Percentiles rank a stretch among this genome's conserved stretches.
Evolutionary conservation across 768 basidiomycete species (phyloP).

Genomic region (Tephrocybe rancida): DNA sequence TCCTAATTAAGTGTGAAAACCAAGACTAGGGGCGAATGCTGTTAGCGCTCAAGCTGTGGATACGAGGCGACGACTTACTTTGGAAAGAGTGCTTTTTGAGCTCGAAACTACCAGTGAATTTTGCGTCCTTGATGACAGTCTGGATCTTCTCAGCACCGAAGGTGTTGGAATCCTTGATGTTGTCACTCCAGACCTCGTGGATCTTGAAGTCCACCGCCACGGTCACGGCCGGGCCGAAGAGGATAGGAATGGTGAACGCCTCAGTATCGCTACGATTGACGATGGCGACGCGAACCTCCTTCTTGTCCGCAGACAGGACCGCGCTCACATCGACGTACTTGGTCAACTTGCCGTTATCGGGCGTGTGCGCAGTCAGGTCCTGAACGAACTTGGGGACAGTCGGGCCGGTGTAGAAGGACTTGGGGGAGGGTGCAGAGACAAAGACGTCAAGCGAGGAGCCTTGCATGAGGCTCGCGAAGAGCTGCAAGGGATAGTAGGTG

Average conservation of each 20-base stretch:
- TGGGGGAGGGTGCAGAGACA: conserved; percentile 29
- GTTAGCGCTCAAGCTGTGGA: background rate
- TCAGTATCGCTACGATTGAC: conserved; percentile 49
- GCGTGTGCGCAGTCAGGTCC: conserved; percentile 36
- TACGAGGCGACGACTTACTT: conserved; percentile 21
- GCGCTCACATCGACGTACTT: conserved; percentile 54
- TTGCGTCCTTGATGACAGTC: conserved; percentile 27
- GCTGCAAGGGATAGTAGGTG: conserved; percentile 51
- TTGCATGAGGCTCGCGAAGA: conserved; percentile 61
- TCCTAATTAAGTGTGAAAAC: conserved; percentile 4
- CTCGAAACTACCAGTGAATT: conserved; percentile 36
- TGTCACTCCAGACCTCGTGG: conserved; percentile 54
- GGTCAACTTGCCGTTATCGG: conserved; percentile 33
- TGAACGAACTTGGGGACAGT: conserved; percentile 57
- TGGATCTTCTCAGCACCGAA: conserved; percentile 45
- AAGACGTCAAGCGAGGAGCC: conserved; percentile 43
- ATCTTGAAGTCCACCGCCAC: conserved; percentile 34
- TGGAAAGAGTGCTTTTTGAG: conserved; percentile 53
- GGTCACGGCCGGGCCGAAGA: conserved; percentile 32
- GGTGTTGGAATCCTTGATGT: conserved; percentile 43
- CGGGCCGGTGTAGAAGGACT: conserved; percentile 37
- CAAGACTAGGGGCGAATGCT: background rate
- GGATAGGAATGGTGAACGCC: conserved; percentile 38
- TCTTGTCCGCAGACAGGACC: conserved; percentile 31
- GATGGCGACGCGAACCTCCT: conserved; percentile 51